Percentiles rank a stretch among this genome's conserved stretches.
These are phyloP conservation scores for Penicillium coprophilum DNA, from an alignment of 495 filamentous ascomycete species.

Conservation along the genomic window DNA sequence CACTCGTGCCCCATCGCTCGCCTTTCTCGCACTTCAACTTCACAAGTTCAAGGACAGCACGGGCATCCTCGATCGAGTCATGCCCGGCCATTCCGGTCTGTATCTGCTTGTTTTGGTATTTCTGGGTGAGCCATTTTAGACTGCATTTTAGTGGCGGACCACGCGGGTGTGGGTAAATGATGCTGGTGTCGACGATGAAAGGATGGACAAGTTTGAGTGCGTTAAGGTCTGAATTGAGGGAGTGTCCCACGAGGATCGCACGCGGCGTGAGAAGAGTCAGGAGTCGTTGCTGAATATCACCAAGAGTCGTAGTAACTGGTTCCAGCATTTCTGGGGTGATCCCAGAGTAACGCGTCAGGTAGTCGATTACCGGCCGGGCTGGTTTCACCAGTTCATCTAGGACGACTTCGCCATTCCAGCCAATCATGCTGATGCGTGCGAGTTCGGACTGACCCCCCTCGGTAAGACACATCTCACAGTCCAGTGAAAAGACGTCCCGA, in stretches of 20 bases:
- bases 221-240: slow-evolving; percentile 82
- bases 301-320: slow-evolving; percentile 76
- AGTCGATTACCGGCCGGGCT: slow-evolving; percentile 77
- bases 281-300: slow-evolving; percentile 78
- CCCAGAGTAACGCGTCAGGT: slow-evolving; percentile 84
- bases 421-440: slow-evolving; percentile 80
- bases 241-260: slow-evolving; percentile 86
- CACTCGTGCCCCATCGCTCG: slow-evolving; percentile 73
- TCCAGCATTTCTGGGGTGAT: slow-evolving; percentile 83
- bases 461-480: slow-evolving; percentile 96
- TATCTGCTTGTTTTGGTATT: slow-evolving; percentile 79
- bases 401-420: slow-evolving; percentile 80
- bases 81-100: slow-evolving; percentile 80
- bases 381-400: slow-evolving; percentile 93
- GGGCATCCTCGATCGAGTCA: slow-evolving; percentile 88
- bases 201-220: slow-evolving; percentile 86
- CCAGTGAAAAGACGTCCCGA: slow-evolving; percentile 75
- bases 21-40: slow-evolving; percentile 95
- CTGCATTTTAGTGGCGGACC: slow-evolving; percentile 72
- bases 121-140: slow-evolving; percentile 79
- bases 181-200: slow-evolving; percentile 84
- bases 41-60: slow-evolving; percentile 84
- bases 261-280: slow-evolving; percentile 68
- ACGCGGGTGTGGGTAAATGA: slow-evolving; percentile 80
- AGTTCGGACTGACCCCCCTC: slow-evolving; percentile 72